These are phyloP conservation scores for Oehlia diaphana DNA, from an alignment of 192 early-diverging fungal genomes.

Conservation along the genomic window DNA sequence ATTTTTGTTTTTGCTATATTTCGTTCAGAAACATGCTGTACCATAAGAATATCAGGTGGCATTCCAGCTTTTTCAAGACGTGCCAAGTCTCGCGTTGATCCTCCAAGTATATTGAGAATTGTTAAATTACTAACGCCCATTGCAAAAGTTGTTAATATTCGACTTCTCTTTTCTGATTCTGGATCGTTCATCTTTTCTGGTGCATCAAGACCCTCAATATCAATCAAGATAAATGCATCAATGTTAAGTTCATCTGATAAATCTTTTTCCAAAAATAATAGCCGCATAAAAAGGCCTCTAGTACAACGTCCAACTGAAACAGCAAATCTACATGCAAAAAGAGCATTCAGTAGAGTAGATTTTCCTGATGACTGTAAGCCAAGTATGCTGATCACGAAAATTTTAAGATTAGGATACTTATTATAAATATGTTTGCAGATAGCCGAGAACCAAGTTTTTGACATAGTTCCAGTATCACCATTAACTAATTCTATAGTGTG, in stretches of 20 bases:
- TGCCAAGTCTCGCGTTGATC: conserved; percentile 21
- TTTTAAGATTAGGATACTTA: conserved; percentile 2
- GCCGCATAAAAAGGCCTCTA: conserved; percentile 23
- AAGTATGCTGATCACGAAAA: conserved; percentile 24
- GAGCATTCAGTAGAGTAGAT: conserved; percentile 24
- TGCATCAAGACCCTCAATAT: conserved; percentile 28
- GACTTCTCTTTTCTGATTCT: conserved; percentile 20
- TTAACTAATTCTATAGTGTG: conserved; percentile 28
- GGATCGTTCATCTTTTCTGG: conserved; percentile 24
- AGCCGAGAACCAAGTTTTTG: conserved; percentile 22
- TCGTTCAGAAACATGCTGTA: conserved; percentile 20
- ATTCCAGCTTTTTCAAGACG: conserved; percentile 23
- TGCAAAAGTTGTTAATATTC: conserved; percentile 23
- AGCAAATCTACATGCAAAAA: conserved; percentile 28
- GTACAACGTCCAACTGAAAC: conserved; percentile 26
- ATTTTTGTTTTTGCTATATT: background rate
- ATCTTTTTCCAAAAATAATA: conserved; percentile 27
- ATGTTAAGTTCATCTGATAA: conserved; percentile 13
- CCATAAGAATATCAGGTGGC: conserved; percentile 24
- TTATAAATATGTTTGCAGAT: conserved; percentile 9
- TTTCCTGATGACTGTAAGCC: conserved; percentile 27
- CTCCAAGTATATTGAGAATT: conserved; percentile 23
- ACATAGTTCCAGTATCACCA: conserved; percentile 19
- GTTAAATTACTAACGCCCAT: conserved; percentile 29
- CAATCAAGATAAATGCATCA: conserved; percentile 28